Base-by-base conservation (phyloP, 108 stramenopile species). In the Schizochytrium sp. region DNA sequence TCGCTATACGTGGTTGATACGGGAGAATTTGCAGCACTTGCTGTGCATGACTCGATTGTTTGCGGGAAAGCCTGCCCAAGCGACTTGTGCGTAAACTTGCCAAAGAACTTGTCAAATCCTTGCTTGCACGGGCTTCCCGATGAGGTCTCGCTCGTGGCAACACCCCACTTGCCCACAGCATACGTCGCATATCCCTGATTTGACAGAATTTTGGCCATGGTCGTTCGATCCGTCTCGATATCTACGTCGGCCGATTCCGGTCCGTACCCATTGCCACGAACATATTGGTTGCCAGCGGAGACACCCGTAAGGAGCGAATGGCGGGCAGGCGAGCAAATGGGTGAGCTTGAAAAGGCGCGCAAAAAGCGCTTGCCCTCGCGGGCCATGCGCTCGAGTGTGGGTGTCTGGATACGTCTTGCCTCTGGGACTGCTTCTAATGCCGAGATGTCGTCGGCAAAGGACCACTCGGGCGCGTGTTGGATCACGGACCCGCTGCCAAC, bases 101-200 rank as follows among this genome's bases (percentile, higher is more conserved):
- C 76, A 53, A 53, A 83, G 28, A 83, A 83, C 48, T 83, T 53
- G n/a, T 53, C 76, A 53, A 53, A 83, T 6, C 76, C 76, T n/a
- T 28, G 76, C 23, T 34, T 83, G 23, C 76, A 83, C 76, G 76
- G 76, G 4, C 25, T 25, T 5, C 76, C 76, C 16, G 76, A 53
- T 16, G 76, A 83, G 51, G 45, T 53, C 28, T 47, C 45, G 45
- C 51, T 53, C n/a, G 76, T 53, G n/a, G 76, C 45, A 12, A 83
- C 76, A 6, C 76, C 76, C 76, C 76, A 83, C 76, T 83, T 83
- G 48, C 76, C 76, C 4, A 83, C 76, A 12, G 76, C 76, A 25
- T 53, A 47, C 12, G 76, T 83, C 12, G 6, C 23, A 45, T 53
- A 83, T 6, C 51, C 51, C n/a, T 21, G 23, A 0, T 12, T 12